Percentiles rank a stretch among this genome's conserved stretches.
phyloP scores from a whole-genome alignment of 192 early-diverging fungal genomes.

The Fimicolochytrium jonesii region DNA sequence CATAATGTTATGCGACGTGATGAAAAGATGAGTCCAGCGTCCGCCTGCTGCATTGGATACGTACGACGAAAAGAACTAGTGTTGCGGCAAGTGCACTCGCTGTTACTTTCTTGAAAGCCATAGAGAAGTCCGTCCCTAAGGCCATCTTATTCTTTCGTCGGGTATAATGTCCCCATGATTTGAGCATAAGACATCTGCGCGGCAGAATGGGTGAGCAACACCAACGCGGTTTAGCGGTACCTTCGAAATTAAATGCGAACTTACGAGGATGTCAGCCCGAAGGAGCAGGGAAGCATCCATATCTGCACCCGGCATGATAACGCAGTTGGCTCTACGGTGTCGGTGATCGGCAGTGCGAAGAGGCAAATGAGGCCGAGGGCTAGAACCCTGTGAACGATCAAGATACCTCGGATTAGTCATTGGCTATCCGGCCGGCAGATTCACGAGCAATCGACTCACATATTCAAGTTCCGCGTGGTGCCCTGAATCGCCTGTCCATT shows the following conservation, averaged over 20 bases:
- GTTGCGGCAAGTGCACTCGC: no score
- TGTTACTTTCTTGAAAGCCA: no score
- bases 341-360: constrained; percentile 18
- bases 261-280: constrained; percentile 1
- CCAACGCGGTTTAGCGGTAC: no score
- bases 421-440: background rate
- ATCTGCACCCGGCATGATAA: constrained; percentile 19
- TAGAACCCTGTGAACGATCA: background rate
- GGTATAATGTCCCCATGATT: background rate
- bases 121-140: background rate
- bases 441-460: background rate
- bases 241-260: background rate
- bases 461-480: background rate
- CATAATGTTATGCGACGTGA: no score
- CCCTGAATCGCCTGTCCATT: background rate
- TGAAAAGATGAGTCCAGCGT: no score
- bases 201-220: no score
- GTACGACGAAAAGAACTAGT: no score
- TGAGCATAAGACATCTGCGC: background rate
- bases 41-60: no score
- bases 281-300: background rate
- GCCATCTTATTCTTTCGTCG: constrained; percentile 14
- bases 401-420: background rate
- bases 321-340: constrained; percentile 11
- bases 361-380: constrained; percentile 7